Evolutionary conservation across 108 stramenopile species (phyloP), one percentile per base, ranked within the genome.

Genomic region (Cyclotella baltica): DNA sequence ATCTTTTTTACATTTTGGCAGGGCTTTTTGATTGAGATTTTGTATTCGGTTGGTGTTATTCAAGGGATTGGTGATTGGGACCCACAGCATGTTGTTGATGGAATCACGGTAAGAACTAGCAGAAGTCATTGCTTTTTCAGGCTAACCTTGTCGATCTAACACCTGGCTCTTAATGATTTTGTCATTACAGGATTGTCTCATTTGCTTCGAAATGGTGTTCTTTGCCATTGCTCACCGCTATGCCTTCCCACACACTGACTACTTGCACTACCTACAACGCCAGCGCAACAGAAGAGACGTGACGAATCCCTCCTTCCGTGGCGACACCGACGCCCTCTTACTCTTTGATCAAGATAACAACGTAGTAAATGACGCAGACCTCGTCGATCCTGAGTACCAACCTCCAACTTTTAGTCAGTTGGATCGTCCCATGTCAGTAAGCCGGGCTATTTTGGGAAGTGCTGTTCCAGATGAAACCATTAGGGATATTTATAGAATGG

Each of bases 1-100:
- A 50, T 67, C 53, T 90, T 90, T 59, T 82, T 86, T 35, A 88
- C 89, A n/a, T 90, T 80, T 57, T 90, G 89, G 89, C 89, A 90
- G 51, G 71, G 62, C 35, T 75, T 84, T 40, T 15, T 74, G 0
- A 77, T 84, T 33, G 31, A 72, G 64, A 25, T 73, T 40, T 53
- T 84, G 29, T 57, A 62, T 46, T 70, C 59, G 1, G 43, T 70
- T 25, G 83, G 83, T 9, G 71, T 84, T 16, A 74, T 84, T 25
- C 48, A 64, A 52, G 76, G 53, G 5, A 52, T 79, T 36, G 83
- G 78, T 3, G 78, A 64, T 33, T 80, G 83, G 83, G 67, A 67
- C 52, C 50, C 74, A 30, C 46, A 59, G 23, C 69, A 70, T 38
- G 73, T 75, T 30, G 78, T 63, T 27, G 76, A 84, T 67, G 78